These are phyloP conservation scores for Emericellopsis terricola DNA, from an alignment of 495 filamentous ascomycete genomes.

Conservation along the genomic window DNA sequence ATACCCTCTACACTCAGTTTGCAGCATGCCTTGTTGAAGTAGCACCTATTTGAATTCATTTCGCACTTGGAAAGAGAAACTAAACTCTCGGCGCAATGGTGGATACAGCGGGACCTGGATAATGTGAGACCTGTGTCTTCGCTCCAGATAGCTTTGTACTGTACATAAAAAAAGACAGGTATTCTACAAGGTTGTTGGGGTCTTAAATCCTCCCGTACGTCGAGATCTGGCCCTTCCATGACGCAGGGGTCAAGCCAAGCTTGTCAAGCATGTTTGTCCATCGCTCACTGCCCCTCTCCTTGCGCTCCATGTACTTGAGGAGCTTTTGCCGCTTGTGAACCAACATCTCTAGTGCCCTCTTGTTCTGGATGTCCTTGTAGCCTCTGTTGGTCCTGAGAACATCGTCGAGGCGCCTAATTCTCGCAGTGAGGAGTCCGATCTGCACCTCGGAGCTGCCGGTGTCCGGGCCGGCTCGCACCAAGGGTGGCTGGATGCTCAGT, in stretches of 20 bases:
- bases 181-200: conserved; percentile 4
- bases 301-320: conserved; percentile 64
- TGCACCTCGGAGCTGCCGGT: conserved; percentile 92
- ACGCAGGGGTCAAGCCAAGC: conserved; percentile 69
- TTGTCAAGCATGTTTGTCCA: conserved; percentile 70
- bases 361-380: conserved; percentile 75
- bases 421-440: conserved; percentile 88
- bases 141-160: conserved; percentile 2
- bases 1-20: conserved; percentile 2
- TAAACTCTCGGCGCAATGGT: neutral
- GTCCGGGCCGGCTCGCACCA: conserved; percentile 69
- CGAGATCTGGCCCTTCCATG: conserved; percentile 77
- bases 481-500: too few species aligned
- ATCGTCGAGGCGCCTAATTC: conserved; percentile 66
- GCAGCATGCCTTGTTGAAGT: conserved; percentile 14
- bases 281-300: conserved; percentile 77
- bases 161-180: conserved; percentile 7
- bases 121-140: neutral
- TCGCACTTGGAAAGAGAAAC: conserved; percentile 11
- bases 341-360: conserved; percentile 68
- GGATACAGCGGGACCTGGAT: neutral
- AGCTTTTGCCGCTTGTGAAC: conserved; percentile 83
- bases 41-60: conserved; percentile 2
- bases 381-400: conserved; percentile 34
- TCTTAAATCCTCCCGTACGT: conserved; percentile 5